phyloP scores from a whole-genome alignment of 2,329 filamentous ascomycete species.

The Sporothrix dimorphospora region DNA sequence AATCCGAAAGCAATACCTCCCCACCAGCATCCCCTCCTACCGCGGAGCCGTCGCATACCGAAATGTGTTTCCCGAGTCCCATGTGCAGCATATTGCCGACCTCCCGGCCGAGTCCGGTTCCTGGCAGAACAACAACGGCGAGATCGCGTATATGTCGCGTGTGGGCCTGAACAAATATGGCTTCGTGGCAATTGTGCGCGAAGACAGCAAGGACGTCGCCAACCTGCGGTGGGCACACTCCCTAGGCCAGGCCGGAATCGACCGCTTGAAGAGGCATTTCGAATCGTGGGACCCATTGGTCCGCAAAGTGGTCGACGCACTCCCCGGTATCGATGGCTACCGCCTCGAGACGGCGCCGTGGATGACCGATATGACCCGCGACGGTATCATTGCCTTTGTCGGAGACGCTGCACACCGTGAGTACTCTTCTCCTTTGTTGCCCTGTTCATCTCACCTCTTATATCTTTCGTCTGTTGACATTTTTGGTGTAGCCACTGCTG shows the following conservation, averaged over 20 bases:
- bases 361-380: slow-evolving; percentile 23
- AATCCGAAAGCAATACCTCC: slow-evolving; percentile 22
- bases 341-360: slow-evolving; percentile 22
- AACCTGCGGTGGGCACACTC: slow-evolving; percentile 20
- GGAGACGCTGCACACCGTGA: slow-evolving; percentile 29
- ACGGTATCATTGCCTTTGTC: slow-evolving; percentile 23
- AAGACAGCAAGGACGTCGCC: slow-evolving; percentile 9
- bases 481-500: slow-evolving; percentile 19
- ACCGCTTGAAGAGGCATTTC: background rate
- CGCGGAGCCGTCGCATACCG: slow-evolving; percentile 26
- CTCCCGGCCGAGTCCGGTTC: slow-evolving; percentile 22
- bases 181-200: slow-evolving; percentile 19
- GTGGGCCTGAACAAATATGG: slow-evolving; percentile 22
- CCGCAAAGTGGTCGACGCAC: slow-evolving; percentile 11
- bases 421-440: background rate
- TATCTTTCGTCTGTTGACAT: background rate
- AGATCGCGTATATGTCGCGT: slow-evolving; percentile 24
- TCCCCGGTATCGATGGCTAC: slow-evolving; percentile 24
- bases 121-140: slow-evolving; percentile 24
- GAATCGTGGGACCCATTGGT: slow-evolving; percentile 19
- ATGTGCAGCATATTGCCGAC: slow-evolving; percentile 11
- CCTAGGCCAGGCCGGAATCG: background rate
- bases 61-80: slow-evolving; percentile 16
- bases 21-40: slow-evolving; percentile 2
- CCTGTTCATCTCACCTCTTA: background rate